Evolutionary conservation across 139 green algal species (phyloP), one percentile per base, ranked within the genome.

Genomic region (Tetradesmus lagerheimii): DNA sequence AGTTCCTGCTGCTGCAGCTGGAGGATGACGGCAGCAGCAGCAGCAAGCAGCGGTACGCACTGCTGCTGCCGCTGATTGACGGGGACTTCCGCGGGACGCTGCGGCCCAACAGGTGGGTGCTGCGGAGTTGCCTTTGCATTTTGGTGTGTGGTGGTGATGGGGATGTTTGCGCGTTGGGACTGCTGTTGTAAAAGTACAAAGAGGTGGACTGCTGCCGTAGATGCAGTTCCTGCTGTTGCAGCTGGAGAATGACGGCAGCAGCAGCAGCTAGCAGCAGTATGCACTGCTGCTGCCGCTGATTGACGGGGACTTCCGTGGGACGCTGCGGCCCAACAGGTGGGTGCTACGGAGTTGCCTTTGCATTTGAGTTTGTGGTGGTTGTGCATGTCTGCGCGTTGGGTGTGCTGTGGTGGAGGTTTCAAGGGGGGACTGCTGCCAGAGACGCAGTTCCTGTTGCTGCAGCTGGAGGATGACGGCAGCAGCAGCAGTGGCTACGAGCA

Each of bases 141-240:
- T n/a, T n/a, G n/a, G n/a, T n/a, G 9, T 62, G 9, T 83, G 77
- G 37, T 57, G n/a, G 37, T 83, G 37, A n/a, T n/a, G n/a, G n/a
- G n/a, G n/a, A n/a, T n/a, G n/a, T n/a, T n/a, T n/a, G n/a, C n/a
- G n/a, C n/a, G n/a, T n/a, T n/a, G n/a, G n/a, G n/a, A n/a, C n/a
- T n/a, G n/a, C n/a, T n/a, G n/a, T n/a, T n/a, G n/a, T n/a, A n/a
- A n/a, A n/a, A n/a, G n/a, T n/a, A n/a, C n/a, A n/a, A n/a, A n/a
- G n/a, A n/a, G n/a, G n/a, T n/a, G n/a, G 95, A n/a, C 80, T 99
- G 80, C 96, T 97, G 6, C 95, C 96, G 0, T 97, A 99, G 93
- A 99, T 96, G 23, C 97, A 99, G 93, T 99, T 99, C 91, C 38
- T 99, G 90, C 92, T 99, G 90, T 67, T 97, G 57, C 95, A 98